Evolutionary conservation across 306 rosid genomes (phyloP).

Genomic region (Sechiopsis laciniata): DNA sequence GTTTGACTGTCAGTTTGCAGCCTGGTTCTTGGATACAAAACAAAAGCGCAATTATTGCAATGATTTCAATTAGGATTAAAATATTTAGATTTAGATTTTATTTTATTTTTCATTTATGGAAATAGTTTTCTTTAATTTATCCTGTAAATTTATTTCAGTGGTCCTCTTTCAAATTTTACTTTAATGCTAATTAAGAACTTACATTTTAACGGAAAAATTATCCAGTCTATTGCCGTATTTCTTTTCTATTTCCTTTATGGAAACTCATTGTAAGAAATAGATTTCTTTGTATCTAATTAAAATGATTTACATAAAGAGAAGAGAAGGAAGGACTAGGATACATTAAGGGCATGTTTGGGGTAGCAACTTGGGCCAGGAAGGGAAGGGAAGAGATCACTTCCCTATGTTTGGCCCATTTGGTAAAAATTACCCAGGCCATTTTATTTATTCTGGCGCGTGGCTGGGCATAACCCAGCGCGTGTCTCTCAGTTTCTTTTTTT

Average conservation of each 20-base stretch:
- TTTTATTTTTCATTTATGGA: not conserved
- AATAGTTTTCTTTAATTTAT: not conserved
- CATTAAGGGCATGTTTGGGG: too few species aligned
- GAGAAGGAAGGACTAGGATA: conserved; percentile 24
- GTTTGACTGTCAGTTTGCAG: conserved; percentile 19
- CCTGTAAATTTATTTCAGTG: not conserved
- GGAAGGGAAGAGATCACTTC: too few species aligned
- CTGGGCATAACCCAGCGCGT: too few species aligned
- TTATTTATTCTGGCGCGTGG: too few species aligned
- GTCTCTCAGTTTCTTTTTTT: too few species aligned
- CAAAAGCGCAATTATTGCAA: conserved; percentile 11
- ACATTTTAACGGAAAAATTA: not conserved
- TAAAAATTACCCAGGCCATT: too few species aligned
- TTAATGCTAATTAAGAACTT: not conserved
- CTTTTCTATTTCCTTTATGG: conserved; percentile 39
- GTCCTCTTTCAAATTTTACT: not conserved
- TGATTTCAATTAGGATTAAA: conserved; percentile 19
- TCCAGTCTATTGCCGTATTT: conserved; percentile 17
- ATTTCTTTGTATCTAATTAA: not conserved
- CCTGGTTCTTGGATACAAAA: conserved; percentile 8
- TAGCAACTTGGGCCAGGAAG: too few species aligned
- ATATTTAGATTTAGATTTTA: not conserved
- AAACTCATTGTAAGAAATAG: not conserved
- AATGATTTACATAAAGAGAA: conserved; percentile 23
- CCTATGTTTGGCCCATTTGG: too few species aligned